These are phyloP conservation scores for Penstemon eatonii DNA, from an alignment of 257 asterid species.

Conservation along the genomic window DNA sequence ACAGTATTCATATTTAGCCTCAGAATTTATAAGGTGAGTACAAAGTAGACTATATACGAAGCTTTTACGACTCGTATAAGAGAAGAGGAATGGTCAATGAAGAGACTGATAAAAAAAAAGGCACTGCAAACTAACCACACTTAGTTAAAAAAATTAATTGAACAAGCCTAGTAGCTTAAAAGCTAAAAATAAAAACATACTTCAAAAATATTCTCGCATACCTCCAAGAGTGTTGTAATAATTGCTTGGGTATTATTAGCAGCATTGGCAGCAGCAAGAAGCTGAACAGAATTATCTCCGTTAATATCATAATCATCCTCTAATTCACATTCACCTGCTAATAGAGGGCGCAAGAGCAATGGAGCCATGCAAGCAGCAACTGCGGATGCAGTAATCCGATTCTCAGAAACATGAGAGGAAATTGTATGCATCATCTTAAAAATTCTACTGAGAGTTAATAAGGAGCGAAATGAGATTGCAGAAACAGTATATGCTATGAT, in stretches of 20 bases:
- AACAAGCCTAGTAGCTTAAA: slow-evolving; percentile 19
- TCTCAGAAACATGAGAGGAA: slow-evolving; percentile 70
- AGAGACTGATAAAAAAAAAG: slow-evolving; percentile 2
- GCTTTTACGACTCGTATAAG: no score
- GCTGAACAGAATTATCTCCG: slow-evolving; percentile 87
- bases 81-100: background rate
- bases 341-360: slow-evolving; percentile 88
- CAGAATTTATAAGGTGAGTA: no score
- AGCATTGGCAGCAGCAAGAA: slow-evolving; percentile 94
- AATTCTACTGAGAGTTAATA: slow-evolving; percentile 47
- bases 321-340: slow-evolving; percentile 88
- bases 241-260: slow-evolving; percentile 90
- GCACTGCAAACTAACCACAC: slow-evolving; percentile 14
- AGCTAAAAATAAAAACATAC: slow-evolving; percentile 48
- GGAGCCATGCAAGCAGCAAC: slow-evolving; percentile 99
- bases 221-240: slow-evolving; percentile 78
- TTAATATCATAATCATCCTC: slow-evolving; percentile 76
- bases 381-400: slow-evolving; percentile 86
- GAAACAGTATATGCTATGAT: slow-evolving; percentile 16
- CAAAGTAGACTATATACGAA: no score
- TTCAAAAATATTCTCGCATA: slow-evolving; percentile 70
- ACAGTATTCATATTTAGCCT: background rate
- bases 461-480: slow-evolving; percentile 26
- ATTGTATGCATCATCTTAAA: slow-evolving; percentile 85
- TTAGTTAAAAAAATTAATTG: background rate